Evolutionary conservation across 192 early-diverging fungal species (phyloP).

Genomic region (Jimgerdemannia flammicorona): DNA sequence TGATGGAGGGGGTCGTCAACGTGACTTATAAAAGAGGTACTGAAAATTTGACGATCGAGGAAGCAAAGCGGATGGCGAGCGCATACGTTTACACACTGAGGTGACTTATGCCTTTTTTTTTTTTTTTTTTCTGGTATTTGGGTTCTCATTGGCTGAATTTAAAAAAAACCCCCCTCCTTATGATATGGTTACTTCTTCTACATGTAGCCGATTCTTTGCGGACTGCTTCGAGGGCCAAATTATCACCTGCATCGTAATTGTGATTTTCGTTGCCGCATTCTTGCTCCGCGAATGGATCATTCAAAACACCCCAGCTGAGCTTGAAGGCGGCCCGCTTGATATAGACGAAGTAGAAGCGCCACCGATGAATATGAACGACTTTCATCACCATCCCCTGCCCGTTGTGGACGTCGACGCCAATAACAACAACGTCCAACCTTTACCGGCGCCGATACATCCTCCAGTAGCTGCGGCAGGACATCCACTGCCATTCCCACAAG

Average conservation of each 20-base stretch:
- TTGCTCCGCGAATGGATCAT: constrained; percentile 87
- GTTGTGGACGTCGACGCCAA: not conserved
- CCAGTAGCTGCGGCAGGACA: not conserved
- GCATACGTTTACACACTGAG: not conserved
- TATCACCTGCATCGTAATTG: constrained; percentile 69
- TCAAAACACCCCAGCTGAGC: constrained; percentile 56
- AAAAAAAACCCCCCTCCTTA: not conserved
- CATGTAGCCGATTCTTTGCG: constrained; percentile 40
- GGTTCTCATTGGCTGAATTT: no score
- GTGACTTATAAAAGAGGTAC: not conserved
- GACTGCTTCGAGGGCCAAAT: constrained; percentile 87
- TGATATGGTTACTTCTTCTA: no score
- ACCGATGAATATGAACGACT: not conserved
- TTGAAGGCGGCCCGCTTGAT: constrained; percentile 1
- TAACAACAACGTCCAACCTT: not conserved
- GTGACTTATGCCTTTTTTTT: not conserved
- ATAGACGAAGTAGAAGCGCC: not conserved
- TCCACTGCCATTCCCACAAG: no score
- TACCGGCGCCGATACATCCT: not conserved
- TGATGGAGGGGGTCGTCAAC: not conserved
- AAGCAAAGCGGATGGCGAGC: not conserved
- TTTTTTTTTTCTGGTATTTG: not conserved
- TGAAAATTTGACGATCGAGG: not conserved
- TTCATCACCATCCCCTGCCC: not conserved
- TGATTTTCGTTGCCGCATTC: constrained; percentile 73